Evolutionary conservation across 2,329 filamentous ascomycete genomes (phyloP).

Genomic region (Sphaerostilbella broomeana): DNA sequence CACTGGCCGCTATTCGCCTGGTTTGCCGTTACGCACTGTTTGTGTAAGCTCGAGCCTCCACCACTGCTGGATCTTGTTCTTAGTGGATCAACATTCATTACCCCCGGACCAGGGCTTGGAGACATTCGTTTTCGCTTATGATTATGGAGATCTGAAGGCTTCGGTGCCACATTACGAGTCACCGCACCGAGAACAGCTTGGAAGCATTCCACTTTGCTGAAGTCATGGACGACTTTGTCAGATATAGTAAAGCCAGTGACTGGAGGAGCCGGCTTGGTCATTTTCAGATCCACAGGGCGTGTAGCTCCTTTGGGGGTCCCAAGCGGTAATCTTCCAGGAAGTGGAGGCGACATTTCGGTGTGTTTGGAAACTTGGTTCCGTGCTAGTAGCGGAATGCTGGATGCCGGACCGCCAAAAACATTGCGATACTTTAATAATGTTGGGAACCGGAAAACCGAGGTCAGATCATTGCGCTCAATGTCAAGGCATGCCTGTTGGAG

Average conservation of each 20-base stretch:
- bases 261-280: constrained; percentile 10
- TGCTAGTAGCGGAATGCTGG: constrained; percentile 43
- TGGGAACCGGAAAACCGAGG: constrained; percentile 30
- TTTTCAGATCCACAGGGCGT: constrained; percentile 5
- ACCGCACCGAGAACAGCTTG: constrained; percentile 27
- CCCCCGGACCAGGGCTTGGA: constrained; percentile 20
- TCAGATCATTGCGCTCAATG: constrained; percentile 50
- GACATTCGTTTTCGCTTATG: constrained; percentile 30
- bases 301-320: constrained; percentile 16
- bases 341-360: constrained; percentile 32
- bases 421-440: constrained; percentile 27
- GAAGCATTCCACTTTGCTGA: constrained; percentile 24
- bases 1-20: constrained; percentile 1
- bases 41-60: background rate
- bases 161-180: constrained; percentile 23
- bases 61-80: background rate
- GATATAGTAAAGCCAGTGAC: background rate
- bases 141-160: constrained; percentile 13
- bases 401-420: constrained; percentile 23
- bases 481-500: constrained; percentile 81
- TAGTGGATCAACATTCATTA: background rate
- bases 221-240: background rate
- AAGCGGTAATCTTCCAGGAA: constrained; percentile 41
- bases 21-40: background rate
- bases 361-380: constrained; percentile 38